phyloP scores from a whole-genome alignment of 1,284 basidiomycete genomes.

The Pascua guehoae region DNA sequence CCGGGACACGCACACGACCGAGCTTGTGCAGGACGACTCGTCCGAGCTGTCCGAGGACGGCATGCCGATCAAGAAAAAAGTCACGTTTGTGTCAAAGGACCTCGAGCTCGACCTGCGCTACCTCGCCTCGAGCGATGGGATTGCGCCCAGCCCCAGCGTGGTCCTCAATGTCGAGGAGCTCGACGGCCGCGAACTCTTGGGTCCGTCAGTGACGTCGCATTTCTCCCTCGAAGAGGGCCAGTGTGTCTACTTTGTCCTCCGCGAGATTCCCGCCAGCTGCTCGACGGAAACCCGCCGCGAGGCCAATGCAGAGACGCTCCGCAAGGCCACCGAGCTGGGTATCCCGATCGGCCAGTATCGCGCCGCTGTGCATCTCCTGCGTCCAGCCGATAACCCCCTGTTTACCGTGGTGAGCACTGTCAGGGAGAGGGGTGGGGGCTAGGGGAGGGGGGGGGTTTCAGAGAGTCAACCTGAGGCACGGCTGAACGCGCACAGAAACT shows the following conservation, averaged over 20 bases:
- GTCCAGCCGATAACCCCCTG: slow-evolving; percentile 59
- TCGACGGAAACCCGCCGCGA: not conserved
- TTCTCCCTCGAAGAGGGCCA: slow-evolving; percentile 75
- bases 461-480: too few relatives aligned
- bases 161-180: slow-evolving; percentile 53
- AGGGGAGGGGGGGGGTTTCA: slow-evolving; percentile 42
- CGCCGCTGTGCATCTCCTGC: slow-evolving; percentile 55
- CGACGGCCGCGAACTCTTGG: slow-evolving; percentile 43
- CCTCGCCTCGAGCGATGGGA: slow-evolving; percentile 48
- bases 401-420: slow-evolving; percentile 53
- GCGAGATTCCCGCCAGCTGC: slow-evolving; percentile 49
- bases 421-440: too few relatives aligned
- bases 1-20: slow-evolving; percentile 64
- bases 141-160: slow-evolving; percentile 56
- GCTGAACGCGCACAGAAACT: slow-evolving; percentile 13
- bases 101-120: slow-evolving; percentile 73
- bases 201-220: slow-evolving; percentile 33
- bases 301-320: not conserved
- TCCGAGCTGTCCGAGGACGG: slow-evolving; percentile 38
- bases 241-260: slow-evolving; percentile 74
- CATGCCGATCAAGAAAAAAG: slow-evolving; percentile 56
- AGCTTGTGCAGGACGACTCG: slow-evolving; percentile 54
- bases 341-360: slow-evolving; percentile 56
- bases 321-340: slow-evolving; percentile 42
- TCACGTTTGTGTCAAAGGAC: slow-evolving; percentile 61